Evolutionary conservation across 805 yeast genomes (phyloP).

Genomic region (Lipomyces lipofer): DNA sequence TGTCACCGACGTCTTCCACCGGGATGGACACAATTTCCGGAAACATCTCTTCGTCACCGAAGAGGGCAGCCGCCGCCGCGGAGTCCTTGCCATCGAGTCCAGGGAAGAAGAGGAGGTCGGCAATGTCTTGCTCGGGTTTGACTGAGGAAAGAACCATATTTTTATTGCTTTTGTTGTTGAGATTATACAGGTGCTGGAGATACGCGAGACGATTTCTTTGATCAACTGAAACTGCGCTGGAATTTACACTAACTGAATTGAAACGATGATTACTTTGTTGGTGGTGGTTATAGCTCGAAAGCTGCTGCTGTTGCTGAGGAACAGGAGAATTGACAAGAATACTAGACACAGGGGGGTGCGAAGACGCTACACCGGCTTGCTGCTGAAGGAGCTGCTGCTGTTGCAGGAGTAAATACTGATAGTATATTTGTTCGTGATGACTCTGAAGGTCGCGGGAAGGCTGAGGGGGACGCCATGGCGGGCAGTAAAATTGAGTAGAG

Average conservation of each 20-base stretch:
- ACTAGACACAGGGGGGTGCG: too few relatives aligned
- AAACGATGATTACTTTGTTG: background rate
- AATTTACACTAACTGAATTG: background rate
- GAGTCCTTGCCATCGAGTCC: constrained; percentile 13
- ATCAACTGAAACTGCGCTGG: background rate
- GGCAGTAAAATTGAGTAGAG: constrained; percentile 13
- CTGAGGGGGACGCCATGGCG: constrained; percentile 25
- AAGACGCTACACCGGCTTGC: constrained; percentile 2
- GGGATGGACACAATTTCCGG: constrained; percentile 24
- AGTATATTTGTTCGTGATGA: constrained; percentile 3
- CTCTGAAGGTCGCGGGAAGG: constrained; percentile 12
- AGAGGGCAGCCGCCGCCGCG: background rate
- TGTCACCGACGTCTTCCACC: constrained; percentile 15
- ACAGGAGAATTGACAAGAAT: background rate
- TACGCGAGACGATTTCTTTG: background rate
- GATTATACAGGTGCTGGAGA: background rate
- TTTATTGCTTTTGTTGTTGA: constrained; percentile 5
- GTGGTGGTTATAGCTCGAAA: background rate
- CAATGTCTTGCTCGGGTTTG: constrained; percentile 9
- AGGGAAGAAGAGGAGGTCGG: constrained; percentile 13
- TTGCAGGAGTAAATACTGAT: background rate
- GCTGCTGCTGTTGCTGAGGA: constrained; percentile 1
- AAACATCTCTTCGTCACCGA: constrained; percentile 13
- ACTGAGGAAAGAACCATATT: constrained; percentile 21
- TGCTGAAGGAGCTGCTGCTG: background rate